Base-by-base conservation (phyloP, 2,329 filamentous ascomycete genomes). In the Thelonectria blattea region DNA sequence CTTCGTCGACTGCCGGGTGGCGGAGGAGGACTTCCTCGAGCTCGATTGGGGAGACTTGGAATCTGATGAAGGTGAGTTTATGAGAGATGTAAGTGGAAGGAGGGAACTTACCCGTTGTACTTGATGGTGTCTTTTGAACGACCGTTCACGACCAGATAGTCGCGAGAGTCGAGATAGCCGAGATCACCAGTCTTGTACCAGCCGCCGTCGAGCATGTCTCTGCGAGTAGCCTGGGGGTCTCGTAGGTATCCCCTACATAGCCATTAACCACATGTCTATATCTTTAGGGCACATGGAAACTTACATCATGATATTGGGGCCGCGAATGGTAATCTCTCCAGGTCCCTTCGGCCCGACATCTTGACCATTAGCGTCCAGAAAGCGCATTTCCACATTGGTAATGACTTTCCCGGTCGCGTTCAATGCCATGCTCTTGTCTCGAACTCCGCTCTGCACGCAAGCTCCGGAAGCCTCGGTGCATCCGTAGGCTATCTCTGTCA, bases 41-140 rank as follows among this genome's bases (percentile, higher is more conserved):
- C 43, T 63, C 61, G 1, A 58, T 51, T 18, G 61, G 54, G 2
- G 58, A 53, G 2, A 63, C 61, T 11, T 63, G 58, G 14, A 56
- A 52, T 10, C 60, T 56, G 20, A 60, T 60, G 6, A 49, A 24
- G 27, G 8, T 57, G 20, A 63, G 56, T 24, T 53, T 46, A 48
- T 56, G 32, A 15, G 15, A 1, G 7, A 34, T 11, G 5, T 17
- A 24, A 11, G 15, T 1, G 20, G 32, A 14, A 1, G 54, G 43
- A 3, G 14, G 3, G 3, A 15, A 52, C 14, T 42, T 20, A 37
- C 49, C 49, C 49, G 15, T 52, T 52, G 27, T 41, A 27, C 37
- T 52, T 42, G 14, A 52, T 37, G 22, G 20, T 52, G 14, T 49
- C 46, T 9, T 49, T 49, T n/a, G 27, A 49, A 8, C 46, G 46